Base-by-base conservation (phyloP, 2,329 filamentous ascomycete species). In the Epichloe brachyelytri region DNA sequence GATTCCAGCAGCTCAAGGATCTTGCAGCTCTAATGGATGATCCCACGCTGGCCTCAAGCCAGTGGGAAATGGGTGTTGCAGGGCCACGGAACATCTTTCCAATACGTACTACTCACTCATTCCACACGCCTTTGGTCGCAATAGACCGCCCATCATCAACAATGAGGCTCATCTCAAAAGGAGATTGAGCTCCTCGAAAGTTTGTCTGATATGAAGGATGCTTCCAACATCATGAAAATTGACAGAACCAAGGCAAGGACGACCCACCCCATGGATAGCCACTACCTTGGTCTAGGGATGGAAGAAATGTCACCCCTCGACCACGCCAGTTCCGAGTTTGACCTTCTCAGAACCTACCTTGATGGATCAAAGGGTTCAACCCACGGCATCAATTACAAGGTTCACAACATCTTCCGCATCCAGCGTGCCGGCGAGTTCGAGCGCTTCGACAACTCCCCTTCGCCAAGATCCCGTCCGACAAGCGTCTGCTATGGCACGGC, bases 401-500 rank as follows among this genome's bases (percentile, higher is more conserved):
- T 95, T 12, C 69, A 85, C 53, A 75, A 88, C 46, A 90, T 95
- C 57, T 95, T 94, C 75, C 82, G 88, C 39, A 85, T 95, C 56
- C 81, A 89, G 62, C 82, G 89, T 1, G 63, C 78, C 15, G 86
- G 85, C 41, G 89, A 95, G 66, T 67, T 72, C 6, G 76, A 81
- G 1, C 82, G 86, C 1, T 90, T 91, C 60, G 66, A 80, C 4
- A 67, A 76, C 41, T 80, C 76, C 43, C 64, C 7, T 82, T 74
- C 53, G 65, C 77, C 20, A 74, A 75, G 46, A 63, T 73, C 10
- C 69, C 74, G n/a, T 78, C 77, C 46, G 79, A 93, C 62, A 79
- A 85, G 22, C 80, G 86, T 17, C 79, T 95, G 1, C 75, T 95
- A 3, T 95, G 89, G 89, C 89, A 95, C 63, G 88, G 89, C 15